Evolutionary conservation across 2,329 filamentous ascomycete genomes (phyloP), one percentile per base, ranked within the genome.

Genomic region (Pseudogymnoascus sp.): DNA sequence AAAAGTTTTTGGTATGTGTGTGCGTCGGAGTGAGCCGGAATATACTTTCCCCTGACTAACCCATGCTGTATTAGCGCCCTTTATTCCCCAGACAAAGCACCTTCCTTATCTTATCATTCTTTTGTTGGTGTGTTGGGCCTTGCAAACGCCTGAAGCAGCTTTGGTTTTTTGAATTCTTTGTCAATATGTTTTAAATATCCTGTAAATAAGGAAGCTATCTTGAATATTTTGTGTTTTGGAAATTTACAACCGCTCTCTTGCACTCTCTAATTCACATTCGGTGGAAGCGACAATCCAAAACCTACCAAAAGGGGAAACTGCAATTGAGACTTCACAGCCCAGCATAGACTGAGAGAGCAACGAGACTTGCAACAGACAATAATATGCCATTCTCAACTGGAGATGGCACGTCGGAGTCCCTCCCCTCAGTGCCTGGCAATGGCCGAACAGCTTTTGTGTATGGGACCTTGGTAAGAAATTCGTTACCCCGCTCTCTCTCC

Each of bases 381-480:
- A 33, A 33, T 7, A 55, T 55, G 49, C 14, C 49, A 55, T 19
- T 9, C 9, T 12, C 28, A 19, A 9, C 7, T 33, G 49, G 14
- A 55, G 49, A 55, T 33, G 49, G 49, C n/a, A 19, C 49, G 25
- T 55, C 49, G 19, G 12, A 6, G 12, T 55, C 25, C 16, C 28
- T 28, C 7, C n/a, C 23, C 11, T 49, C 14, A 16, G 22, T 6
- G 49, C 14, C 49, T 19, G 5, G 33, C 7, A 39, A 41, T 35
- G 58, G 33, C 19, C 58, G 33, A 16, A 60, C 58, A 39, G 58
- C 58, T 30, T 60, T 60, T 30, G 33, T 60, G 33, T 60, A 60
- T 28, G 58, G 58, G 9, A 60, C 58, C 5, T 25, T 60, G 58
- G 58, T 60, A 23, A 60, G 33, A n/a, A 39, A 12, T 19, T 60